Evolutionary conservation across 148 eudicot species (phyloP).

Genomic region (Camellia sinensis): DNA sequence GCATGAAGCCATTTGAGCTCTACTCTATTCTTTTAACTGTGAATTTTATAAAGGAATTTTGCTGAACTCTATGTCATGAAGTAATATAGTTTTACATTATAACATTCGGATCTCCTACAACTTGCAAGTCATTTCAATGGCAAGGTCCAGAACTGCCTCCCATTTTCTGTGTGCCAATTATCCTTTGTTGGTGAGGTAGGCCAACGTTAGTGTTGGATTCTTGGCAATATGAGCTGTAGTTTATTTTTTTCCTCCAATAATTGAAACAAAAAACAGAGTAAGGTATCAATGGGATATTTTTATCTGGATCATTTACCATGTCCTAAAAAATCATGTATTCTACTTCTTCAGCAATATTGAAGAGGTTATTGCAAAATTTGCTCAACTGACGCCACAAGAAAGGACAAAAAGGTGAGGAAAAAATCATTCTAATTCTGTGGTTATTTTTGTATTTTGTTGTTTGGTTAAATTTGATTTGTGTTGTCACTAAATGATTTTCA

Average conservation of each 20-base stretch:
- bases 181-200: not conserved
- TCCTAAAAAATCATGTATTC: slow-evolving; percentile 5
- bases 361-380: slow-evolving; percentile 79
- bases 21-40: not conserved
- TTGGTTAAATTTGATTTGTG: not conserved
- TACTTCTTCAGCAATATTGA: slow-evolving; percentile 63
- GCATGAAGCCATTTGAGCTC: not conserved
- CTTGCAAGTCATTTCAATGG: not conserved
- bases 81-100: not conserved
- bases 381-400: slow-evolving; percentile 79
- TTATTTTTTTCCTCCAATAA: not conserved
- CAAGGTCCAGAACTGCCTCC: not conserved
- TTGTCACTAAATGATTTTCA: slow-evolving; percentile 20
- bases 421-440: not conserved
- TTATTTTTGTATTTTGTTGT: slow-evolving; percentile 7
- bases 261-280: not conserved
- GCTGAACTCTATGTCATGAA: too few species aligned
- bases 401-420: slow-evolving; percentile 63
- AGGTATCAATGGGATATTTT: not conserved
- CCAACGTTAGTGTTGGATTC: not conserved
- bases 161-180: not conserved
- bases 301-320: not conserved
- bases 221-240: not conserved
- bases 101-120: not conserved
- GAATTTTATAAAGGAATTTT: not conserved